Conservation (phyloP, 1,139 yeast genomes). For the Schizosaccharomyces versatilis region DNA sequence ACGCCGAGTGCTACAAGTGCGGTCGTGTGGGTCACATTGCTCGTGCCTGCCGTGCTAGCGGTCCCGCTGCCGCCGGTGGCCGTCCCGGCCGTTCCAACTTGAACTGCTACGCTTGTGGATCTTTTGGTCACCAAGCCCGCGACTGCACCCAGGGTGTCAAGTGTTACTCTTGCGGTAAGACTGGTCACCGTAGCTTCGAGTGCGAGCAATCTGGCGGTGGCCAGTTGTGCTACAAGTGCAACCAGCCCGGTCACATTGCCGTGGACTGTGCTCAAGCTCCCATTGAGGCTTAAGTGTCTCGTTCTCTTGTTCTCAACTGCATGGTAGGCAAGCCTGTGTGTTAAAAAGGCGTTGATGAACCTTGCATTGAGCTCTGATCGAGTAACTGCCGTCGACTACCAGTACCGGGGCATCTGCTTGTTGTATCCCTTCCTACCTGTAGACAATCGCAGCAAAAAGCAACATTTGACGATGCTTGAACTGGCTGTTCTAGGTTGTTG, state of each 20-base stretch:
- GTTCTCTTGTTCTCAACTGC: too few relatives aligned
- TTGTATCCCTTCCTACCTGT: too few relatives aligned
- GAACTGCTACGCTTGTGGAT: conserved; percentile 85
- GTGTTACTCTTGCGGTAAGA: conserved; percentile 83
- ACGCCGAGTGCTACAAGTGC: conserved; percentile 76
- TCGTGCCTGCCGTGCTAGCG: conserved; percentile 39
- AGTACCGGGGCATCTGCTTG: too few relatives aligned
- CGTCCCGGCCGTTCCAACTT: conserved; percentile 17
- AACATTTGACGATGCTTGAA: too few relatives aligned
- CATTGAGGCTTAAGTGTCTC: background rate
- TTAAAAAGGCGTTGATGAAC: too few relatives aligned
- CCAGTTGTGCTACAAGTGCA: conserved; percentile 82
- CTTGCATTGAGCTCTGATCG: too few relatives aligned
- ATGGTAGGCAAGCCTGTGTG: too few relatives aligned
- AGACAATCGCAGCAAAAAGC: too few relatives aligned
- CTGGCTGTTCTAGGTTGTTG: too few relatives aligned
- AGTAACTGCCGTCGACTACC: too few relatives aligned
- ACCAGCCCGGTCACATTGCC: conserved; percentile 76
- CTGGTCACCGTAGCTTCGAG: conserved; percentile 73
- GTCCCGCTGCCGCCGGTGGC: conserved; percentile 5
- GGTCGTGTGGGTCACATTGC: conserved; percentile 88
- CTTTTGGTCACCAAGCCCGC: conserved; percentile 42
- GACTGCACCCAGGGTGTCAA: conserved; percentile 26
- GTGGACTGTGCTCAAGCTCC: conserved; percentile 41
- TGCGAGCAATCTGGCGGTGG: conserved; percentile 40